phyloP scores from a whole-genome alignment of 176 grass and related monocot species.

The Puccinellia tenuiflora region DNA sequence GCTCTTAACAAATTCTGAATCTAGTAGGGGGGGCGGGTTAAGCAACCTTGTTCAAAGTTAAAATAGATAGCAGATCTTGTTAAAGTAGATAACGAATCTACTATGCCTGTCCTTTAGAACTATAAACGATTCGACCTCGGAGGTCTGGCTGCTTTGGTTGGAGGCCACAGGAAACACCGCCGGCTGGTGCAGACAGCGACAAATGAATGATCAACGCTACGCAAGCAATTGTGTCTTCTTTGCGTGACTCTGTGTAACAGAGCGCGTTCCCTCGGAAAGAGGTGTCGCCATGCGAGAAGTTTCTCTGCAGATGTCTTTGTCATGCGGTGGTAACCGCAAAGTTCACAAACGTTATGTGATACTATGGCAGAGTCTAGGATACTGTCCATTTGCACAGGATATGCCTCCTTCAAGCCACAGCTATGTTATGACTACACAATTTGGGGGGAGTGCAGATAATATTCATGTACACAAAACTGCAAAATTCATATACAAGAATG shows the following conservation, averaged over 20 bases:
- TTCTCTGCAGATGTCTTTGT: background rate
- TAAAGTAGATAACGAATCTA: no score
- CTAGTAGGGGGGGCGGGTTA: background rate
- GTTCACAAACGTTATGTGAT: background rate
- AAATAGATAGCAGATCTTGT: no score
- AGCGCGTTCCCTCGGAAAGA: background rate
- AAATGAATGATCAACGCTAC: background rate
- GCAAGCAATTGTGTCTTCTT: background rate
- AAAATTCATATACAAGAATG: background rate
- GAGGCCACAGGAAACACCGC: background rate
- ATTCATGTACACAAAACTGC: background rate
- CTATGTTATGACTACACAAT: background rate
- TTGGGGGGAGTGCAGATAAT: background rate
- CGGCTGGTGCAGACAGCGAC: background rate
- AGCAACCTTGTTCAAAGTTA: background rate
- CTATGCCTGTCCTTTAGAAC: no score
- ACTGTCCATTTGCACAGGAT: background rate
- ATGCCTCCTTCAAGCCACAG: background rate
- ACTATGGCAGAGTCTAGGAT: background rate
- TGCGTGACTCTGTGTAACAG: background rate
- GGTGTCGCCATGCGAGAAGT: background rate
- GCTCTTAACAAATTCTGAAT: background rate
- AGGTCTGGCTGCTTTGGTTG: constrained; percentile 7
- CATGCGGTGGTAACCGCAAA: background rate
- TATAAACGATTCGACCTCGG: background rate